Percentiles rank a stretch among this genome's conserved stretches.
phyloP scores from a whole-genome alignment of 148 eudicot species.

The Chenopodium berlandieri region DNA sequence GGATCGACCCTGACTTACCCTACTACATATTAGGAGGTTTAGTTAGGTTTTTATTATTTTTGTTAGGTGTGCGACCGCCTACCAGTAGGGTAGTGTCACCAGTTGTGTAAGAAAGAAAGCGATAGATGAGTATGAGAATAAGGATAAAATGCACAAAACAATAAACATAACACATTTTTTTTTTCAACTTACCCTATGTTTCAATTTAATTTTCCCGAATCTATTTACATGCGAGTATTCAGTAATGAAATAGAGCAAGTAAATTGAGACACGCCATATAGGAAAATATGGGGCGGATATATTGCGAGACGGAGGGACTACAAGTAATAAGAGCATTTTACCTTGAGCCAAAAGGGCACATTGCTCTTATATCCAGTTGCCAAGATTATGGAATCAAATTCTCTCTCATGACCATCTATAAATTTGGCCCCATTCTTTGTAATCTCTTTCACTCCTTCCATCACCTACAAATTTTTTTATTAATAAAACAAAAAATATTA shows the following conservation, averaged over 20 bases:
- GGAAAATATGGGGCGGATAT: too few species aligned
- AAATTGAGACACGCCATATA: too few species aligned
- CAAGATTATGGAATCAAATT: slow-evolving; percentile 74
- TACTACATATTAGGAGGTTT: too few species aligned
- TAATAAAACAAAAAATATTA: not conserved
- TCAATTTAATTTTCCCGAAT: too few species aligned
- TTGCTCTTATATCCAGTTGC: slow-evolving; percentile 91
- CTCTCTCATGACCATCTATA: slow-evolving; percentile 65
- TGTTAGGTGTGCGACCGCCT: too few species aligned
- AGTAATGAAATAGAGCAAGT: too few species aligned
- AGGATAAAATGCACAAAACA: slow-evolving; percentile 12
- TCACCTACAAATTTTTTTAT: slow-evolving; percentile 35
- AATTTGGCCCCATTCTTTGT: slow-evolving; percentile 81
- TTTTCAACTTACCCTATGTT: too few species aligned
- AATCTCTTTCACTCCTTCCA: slow-evolving; percentile 75
- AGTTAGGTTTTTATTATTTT: too few species aligned
- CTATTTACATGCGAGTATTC: too few species aligned
- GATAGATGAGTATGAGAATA: slow-evolving; percentile 57
- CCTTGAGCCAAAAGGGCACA: slow-evolving; percentile 79
- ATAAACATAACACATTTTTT: too few species aligned
- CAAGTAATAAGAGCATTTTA: not conserved
- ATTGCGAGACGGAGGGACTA: too few species aligned
- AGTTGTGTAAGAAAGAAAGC: slow-evolving; percentile 49
- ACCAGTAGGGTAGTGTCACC: slow-evolving; percentile 38
- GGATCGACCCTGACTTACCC: too few species aligned